A percentile compares a stretch with the other conserved stretches of the same genome.
Evolutionary conservation across 106 monocot genomes (phyloP).

Genomic region (Dioscorea alata): DNA sequence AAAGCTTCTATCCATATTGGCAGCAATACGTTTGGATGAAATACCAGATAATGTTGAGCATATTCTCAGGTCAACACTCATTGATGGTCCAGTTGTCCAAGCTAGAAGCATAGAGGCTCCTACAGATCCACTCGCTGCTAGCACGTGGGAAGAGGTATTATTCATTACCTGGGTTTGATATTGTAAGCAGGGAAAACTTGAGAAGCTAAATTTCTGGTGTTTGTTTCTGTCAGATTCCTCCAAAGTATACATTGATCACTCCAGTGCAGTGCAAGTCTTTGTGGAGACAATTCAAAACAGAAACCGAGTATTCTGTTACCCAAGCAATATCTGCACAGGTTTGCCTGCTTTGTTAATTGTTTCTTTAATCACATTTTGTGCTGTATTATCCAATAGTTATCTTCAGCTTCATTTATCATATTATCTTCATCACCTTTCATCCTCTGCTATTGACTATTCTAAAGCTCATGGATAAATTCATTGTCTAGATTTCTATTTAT

Average conservation of each 20-base stretch:
- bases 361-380: no score
- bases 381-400: no score
- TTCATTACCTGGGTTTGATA: background rate
- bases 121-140: constrained; percentile 54
- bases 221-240: constrained; percentile 37
- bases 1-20: constrained; percentile 55
- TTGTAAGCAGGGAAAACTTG: background rate
- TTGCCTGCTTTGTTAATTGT: background rate
- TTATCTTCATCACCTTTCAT: no score
- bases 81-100: constrained; percentile 23
- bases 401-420: no score
- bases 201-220: constrained; percentile 1
- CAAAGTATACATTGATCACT: constrained; percentile 47
- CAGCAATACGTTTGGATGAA: constrained; percentile 56
- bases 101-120: constrained; percentile 17
- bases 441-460: no score
- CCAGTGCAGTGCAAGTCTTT: constrained; percentile 68
- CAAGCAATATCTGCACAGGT: constrained; percentile 74
- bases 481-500: no score
- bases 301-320: constrained; percentile 48
- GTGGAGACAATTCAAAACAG: constrained; percentile 65
- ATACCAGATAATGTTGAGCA: constrained; percentile 48
- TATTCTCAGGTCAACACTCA: constrained; percentile 42
- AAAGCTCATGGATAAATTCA: no score
- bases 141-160: constrained; percentile 57